Evolutionary conservation across 495 filamentous ascomycete species (phyloP), one percentile per base, ranked within the genome.

Genomic region (Xylaria sp.): DNA sequence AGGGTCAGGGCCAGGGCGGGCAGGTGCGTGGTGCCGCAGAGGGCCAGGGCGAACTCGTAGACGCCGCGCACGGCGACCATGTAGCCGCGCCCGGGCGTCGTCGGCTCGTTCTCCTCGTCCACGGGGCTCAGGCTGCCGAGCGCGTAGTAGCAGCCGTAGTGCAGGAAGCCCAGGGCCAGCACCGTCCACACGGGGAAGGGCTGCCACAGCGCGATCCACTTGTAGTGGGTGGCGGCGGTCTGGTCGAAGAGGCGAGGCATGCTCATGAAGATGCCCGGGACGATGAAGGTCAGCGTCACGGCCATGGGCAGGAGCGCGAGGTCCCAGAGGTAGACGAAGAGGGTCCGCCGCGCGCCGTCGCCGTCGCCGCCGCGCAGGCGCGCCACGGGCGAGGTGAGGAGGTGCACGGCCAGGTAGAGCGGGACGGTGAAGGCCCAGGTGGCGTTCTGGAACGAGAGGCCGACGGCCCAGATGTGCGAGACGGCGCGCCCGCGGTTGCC

Each of bases 131-230:
- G 73, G 40, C 75, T 72, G 52, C 72, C 74, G 24, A 75, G n/a
- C 1, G 73, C 33, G 69, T 48, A 76, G 73, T 70, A 76, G 53
- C 66, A 78, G 0, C 57, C 69, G 53, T 72, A 74, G 24, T 76
- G 77, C 77, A 84, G 71, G 77, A 78, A 4, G 78, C 61, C 61
- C 71, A 78, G 75, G 75, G 73, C 75, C 21, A 81, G 64, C 14
- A 81, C 37, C 0, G 82, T 89, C 77, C 74, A 87, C 31, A 86
- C 72, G 0, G 89, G 89, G 77, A 90, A 91, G 0, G 82, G 79
- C 70, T 90, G 88, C 89, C 89, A 91, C 61, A 88, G 57, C 0
- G 89, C 87, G 61, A 90, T 86, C 70, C 84, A 82, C 40, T 80
- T 79, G 65, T 91, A 89, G 72, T 91, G 90, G 24, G 80, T 80